phyloP scores from a whole-genome alignment of 2,329 filamentous ascomycete genomes.

The Parascedosporium putredinis region DNA sequence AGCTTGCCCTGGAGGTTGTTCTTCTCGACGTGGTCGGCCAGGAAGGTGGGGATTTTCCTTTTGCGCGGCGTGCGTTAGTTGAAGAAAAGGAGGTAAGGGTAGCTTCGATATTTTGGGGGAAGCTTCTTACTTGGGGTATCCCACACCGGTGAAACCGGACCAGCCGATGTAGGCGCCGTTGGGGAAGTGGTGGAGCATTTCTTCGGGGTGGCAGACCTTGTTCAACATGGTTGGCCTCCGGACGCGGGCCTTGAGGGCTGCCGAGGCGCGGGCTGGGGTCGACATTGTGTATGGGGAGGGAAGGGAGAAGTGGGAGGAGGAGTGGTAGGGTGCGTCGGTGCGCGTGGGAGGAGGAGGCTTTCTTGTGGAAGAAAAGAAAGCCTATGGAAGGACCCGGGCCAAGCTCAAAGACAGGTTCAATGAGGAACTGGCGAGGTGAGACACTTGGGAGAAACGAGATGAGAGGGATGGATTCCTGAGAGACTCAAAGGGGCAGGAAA shows the following conservation, averaged over 20 bases:
- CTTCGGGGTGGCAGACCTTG: constrained; percentile 70
- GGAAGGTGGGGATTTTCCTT: constrained; percentile 71
- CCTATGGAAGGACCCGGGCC: no score
- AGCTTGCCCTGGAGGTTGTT: constrained; percentile 76
- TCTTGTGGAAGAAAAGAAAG: neutral
- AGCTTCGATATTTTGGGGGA: no score
- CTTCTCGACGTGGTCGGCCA: constrained; percentile 83
- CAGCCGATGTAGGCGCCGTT: constrained; percentile 81
- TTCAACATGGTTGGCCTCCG: constrained; percentile 66
- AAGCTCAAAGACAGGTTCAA: no score
- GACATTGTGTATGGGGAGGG: constrained; percentile 19
- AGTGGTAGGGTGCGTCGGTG: constrained; percentile 11
- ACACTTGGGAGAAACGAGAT: no score
- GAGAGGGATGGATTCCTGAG: no score
- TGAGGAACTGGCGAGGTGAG: no score
- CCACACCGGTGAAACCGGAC: constrained; percentile 85
- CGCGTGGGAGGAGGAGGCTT: constrained; percentile 12
- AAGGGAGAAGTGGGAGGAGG: constrained; percentile 11
- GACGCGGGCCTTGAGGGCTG: constrained; percentile 65
- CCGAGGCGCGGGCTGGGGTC: constrained; percentile 51
- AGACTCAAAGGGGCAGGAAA: constrained; percentile 4
- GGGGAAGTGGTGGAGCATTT: constrained; percentile 71
- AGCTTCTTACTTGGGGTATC: constrained; percentile 63
- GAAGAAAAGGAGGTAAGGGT: no score
- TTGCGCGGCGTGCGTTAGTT: neutral